Evolutionary conservation across 2,329 filamentous ascomycete genomes (phyloP).

Genomic region (Tolypocladium cylindrosporum): DNA sequence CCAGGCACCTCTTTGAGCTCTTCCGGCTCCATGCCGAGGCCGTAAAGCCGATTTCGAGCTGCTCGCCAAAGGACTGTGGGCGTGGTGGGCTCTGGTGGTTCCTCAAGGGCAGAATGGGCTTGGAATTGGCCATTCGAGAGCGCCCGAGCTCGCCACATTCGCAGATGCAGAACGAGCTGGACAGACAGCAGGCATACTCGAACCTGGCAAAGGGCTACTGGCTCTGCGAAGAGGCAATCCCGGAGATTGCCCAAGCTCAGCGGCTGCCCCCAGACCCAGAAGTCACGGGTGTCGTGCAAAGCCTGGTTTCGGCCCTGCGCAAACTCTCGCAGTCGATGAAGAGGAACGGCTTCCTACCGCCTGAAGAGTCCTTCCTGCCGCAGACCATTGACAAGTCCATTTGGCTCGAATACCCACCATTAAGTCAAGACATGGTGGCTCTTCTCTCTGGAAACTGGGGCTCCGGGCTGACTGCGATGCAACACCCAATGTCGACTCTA

Average conservation of each 20-base stretch:
- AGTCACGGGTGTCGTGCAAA: constrained; percentile 42
- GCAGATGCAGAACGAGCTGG: constrained; percentile 42
- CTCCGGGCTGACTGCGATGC: constrained; percentile 37
- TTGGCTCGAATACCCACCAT: constrained; percentile 68
- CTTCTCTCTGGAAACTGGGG: constrained; percentile 55
- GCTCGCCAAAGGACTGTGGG: constrained; percentile 56
- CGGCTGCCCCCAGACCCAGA: constrained; percentile 33
- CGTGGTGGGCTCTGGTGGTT: constrained; percentile 85
- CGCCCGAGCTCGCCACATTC: constrained; percentile 41
- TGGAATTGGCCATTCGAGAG: constrained; percentile 63
- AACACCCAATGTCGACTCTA: constrained; percentile 34
- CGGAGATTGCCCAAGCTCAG: constrained; percentile 35
- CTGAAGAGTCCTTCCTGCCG: constrained; percentile 57
- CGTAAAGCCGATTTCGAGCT: constrained; percentile 53
- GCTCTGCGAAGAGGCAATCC: constrained; percentile 52
- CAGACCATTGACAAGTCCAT: constrained; percentile 72
- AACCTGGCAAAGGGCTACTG: constrained; percentile 81
- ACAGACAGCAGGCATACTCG: constrained; percentile 68
- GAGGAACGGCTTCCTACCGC: constrained; percentile 68
- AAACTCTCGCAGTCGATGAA: constrained; percentile 77
- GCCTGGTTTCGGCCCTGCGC: constrained; percentile 54
- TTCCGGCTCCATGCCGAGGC: constrained; percentile 72
- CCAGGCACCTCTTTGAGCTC: constrained; percentile 63
- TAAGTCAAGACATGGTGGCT: constrained; percentile 61
- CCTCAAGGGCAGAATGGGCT: constrained; percentile 63